Percentiles rank a stretch among this genome's conserved stretches.
Conservation (phyloP, 164 flowering plant species). For the Dillenia turbinata region DNA sequence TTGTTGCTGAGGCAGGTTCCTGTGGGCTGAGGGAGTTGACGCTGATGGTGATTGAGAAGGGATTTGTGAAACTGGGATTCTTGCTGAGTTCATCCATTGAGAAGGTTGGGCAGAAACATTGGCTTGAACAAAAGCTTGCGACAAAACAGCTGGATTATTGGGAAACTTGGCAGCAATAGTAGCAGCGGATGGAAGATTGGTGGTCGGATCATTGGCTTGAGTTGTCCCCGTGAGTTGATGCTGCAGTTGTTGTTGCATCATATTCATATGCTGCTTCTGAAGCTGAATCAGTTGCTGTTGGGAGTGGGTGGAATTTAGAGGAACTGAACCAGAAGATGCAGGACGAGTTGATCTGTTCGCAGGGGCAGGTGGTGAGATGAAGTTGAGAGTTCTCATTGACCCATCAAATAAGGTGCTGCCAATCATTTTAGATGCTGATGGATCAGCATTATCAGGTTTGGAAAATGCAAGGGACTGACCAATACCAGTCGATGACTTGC, state of each 20-base stretch:
- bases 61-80: slow-evolving; percentile 39
- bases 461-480: slow-evolving; percentile 71
- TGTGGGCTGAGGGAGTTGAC: slow-evolving; percentile 38
- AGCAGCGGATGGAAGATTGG: slow-evolving; percentile 41
- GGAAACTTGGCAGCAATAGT: slow-evolving; percentile 51
- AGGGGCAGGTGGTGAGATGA: slow-evolving; percentile 20
- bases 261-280: slow-evolving; percentile 20
- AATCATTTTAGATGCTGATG: slow-evolving; percentile 29
- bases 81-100: slow-evolving; percentile 66
- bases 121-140: slow-evolving; percentile 51
- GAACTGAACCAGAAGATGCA: not conserved
- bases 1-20: slow-evolving; percentile 60
- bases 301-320: slow-evolving; percentile 21
- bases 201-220: slow-evolving; percentile 47
- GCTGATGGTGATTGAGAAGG: slow-evolving; percentile 34
- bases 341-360: slow-evolving; percentile 30
- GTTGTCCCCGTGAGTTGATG: slow-evolving; percentile 33
- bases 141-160: slow-evolving; percentile 43
- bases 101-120: slow-evolving; percentile 55
- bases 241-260: slow-evolving; percentile 34
- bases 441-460: slow-evolving; percentile 46
- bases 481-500: slow-evolving; percentile 25
- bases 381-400: slow-evolving; percentile 48
- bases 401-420: slow-evolving; percentile 46
- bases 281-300: slow-evolving; percentile 28